Evolutionary conservation across 306 rosid species (phyloP).

Genomic region (Crotalaria pallida): DNA sequence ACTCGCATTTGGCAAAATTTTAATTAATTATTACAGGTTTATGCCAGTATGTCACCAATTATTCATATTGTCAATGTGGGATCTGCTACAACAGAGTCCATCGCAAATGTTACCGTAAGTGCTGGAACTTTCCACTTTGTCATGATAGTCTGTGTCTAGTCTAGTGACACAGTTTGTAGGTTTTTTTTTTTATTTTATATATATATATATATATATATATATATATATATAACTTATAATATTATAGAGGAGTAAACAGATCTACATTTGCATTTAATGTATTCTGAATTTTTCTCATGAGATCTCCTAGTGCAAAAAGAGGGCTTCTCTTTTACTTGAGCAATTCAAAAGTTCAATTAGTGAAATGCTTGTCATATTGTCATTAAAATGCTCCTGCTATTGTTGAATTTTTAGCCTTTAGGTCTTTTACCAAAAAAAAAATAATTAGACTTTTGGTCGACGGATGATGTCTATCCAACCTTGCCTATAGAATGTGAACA

Average conservation of each 20-base stretch:
- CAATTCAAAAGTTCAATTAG: neutral
- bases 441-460: neutral
- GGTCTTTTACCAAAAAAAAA: too few species aligned
- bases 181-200: too few species aligned
- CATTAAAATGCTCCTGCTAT: neutral
- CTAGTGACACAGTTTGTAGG: neutral
- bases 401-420: neutral
- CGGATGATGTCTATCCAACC: neutral
- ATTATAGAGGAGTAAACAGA: neutral
- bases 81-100: slow-evolving; percentile 61
- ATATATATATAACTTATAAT: neutral
- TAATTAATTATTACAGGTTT: slow-evolving; percentile 58
- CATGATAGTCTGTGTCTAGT: neutral
- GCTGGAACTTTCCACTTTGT: neutral
- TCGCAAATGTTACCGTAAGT: slow-evolving; percentile 75
- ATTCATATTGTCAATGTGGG: slow-evolving; percentile 66
- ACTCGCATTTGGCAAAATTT: slow-evolving; percentile 4
- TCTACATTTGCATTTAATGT: neutral
- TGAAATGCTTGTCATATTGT: neutral
- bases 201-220: too few species aligned
- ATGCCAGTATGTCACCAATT: slow-evolving; percentile 86
- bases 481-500: neutral
- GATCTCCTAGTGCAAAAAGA: slow-evolving; percentile 5
- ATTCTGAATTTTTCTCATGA: neutral
- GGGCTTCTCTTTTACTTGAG: neutral